phyloP scores from a whole-genome alignment of 805 yeast species.

The Candida stauntonica region DNA sequence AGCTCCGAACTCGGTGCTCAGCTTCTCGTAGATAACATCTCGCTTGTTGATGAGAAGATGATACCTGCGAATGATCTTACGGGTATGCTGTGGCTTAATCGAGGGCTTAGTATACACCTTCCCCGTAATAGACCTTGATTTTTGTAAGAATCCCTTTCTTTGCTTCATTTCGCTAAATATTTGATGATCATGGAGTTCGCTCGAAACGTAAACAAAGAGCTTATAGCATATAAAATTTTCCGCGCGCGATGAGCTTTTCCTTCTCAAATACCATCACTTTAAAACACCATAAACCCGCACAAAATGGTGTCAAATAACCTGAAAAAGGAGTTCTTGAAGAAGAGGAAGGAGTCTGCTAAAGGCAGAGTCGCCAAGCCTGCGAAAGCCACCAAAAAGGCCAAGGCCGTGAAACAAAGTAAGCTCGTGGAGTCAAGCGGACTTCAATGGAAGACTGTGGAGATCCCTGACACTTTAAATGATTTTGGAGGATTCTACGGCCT shows the following conservation, averaged over 20 bases:
- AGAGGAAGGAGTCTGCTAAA: conserved; percentile 6
- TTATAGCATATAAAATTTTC: neutral
- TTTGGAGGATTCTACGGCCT: conserved; percentile 89
- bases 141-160: conserved; percentile 16
- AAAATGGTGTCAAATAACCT: conserved; percentile 1
- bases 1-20: conserved; percentile 23
- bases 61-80: conserved; percentile 72
- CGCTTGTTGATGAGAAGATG: conserved; percentile 66
- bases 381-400: conserved; percentile 5
- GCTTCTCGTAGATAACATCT: conserved; percentile 34
- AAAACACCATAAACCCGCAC: no score
- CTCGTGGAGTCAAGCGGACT: conserved; percentile 47
- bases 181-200: no score
- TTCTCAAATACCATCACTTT: no score
- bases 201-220: neutral
- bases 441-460: conserved; percentile 76
- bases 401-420: neutral
- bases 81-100: conserved; percentile 65
- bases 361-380: conserved; percentile 2
- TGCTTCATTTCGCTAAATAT: neutral
- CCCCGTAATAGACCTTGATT: conserved; percentile 27
- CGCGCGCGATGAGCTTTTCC: neutral
- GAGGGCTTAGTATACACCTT: conserved; percentile 36
- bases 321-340: conserved; percentile 11
- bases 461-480: conserved; percentile 81